Evolutionary conservation across 805 yeast species (phyloP), one percentile per base, ranked within the genome.

Genomic region (Kazachstania psychrophila): DNA sequence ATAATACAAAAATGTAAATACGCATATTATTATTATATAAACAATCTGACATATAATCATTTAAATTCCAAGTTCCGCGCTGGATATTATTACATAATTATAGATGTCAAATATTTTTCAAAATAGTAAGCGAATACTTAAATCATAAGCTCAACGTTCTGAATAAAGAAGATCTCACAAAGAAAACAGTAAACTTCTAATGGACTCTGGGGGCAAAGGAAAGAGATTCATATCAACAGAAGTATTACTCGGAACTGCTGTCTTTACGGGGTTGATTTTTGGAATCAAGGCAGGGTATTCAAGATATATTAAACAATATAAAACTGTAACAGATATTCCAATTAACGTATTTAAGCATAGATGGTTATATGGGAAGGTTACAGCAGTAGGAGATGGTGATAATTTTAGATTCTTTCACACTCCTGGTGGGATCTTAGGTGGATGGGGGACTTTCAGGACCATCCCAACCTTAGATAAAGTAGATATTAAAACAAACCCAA

Each of bases 341-440:
- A 48, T 52, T 13, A 35, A 48, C 3, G 58, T 61, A 28, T 69
- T 75, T 41, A 63, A 68, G 12, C 60, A 54, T 10, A 57, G 69
- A 23, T 69, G 70, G 49, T 44, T 78, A 5, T 63, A 65, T 25
- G 97, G 97, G 0, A 69, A 69, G 42, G 96, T 88, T 4, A 82
- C 95, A 0, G 67, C 92, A 2, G 97, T 88, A 0, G 96, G 96
- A 0, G 97, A 88, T 58, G 96, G 95, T 12, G 98, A 92, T 56
- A 89, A 89, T 57, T 89, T 92, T 60, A 82, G 88, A 41, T 74
- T 92, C 45, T 92, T 69, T 53, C 98, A 92, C 56, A 77, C 94
- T 0, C 98, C 98, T 0, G 97, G 97, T 3, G 97, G 98, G 0
- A 42, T 69, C 0, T 49, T 78, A 2, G 74, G 80, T 2, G 98